Percentiles rank a stretch among this genome's conserved stretches.
Conservation (phyloP, 1,139 yeast genomes). For the Candida sp. region DNA sequence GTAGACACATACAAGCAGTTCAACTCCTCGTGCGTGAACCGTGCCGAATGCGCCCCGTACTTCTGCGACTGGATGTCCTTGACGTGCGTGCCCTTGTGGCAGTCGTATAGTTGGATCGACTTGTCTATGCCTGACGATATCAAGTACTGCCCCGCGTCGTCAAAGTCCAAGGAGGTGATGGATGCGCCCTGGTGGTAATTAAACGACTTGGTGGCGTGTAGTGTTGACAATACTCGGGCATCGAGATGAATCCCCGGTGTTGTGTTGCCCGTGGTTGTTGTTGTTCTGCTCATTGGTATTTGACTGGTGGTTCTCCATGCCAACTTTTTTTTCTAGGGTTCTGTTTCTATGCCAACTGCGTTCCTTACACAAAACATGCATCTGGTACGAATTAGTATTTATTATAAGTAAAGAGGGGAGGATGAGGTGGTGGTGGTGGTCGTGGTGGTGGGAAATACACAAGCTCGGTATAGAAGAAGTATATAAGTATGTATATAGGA, state of each 20-base stretch:
- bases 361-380: no score
- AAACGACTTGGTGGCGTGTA: conserved; percentile 63
- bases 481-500: no score
- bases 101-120: conserved; percentile 83
- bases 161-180: conserved; percentile 84
- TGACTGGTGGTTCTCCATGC: neutral
- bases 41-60: conserved; percentile 89
- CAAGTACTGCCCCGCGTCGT: conserved; percentile 81
- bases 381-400: no score
- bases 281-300: neutral
- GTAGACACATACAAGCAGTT: conserved; percentile 89
- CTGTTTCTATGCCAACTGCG: neutral
- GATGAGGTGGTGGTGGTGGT: no score
- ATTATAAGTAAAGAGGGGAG: no score
- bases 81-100: conserved; percentile 65
- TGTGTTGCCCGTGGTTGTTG: neutral
- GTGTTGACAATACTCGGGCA: conserved; percentile 46
- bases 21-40: conserved; percentile 77
- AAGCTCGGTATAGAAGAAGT: neutral
- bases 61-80: conserved; percentile 82
- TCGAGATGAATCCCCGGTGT: conserved; percentile 33
- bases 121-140: conserved; percentile 85
- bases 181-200: conserved; percentile 59
- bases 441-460: neutral
- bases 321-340: neutral